A percentile compares a stretch with the other conserved stretches of the same genome.
phyloP scores from a whole-genome alignment of 2,329 filamentous ascomycete genomes.

The Cladosporium oxysporum region DNA sequence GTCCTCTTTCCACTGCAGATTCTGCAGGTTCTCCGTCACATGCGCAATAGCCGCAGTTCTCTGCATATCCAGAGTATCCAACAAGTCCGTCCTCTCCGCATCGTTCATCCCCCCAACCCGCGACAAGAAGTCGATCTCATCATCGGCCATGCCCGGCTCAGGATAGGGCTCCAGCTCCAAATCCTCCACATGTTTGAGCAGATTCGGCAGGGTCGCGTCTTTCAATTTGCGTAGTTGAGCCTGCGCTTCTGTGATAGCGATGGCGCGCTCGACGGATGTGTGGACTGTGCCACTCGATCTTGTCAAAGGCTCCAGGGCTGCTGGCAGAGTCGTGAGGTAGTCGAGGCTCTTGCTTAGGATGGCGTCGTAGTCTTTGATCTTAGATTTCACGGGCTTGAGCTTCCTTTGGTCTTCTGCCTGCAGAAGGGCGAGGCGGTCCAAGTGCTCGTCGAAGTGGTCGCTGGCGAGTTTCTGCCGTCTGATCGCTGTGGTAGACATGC shows the following conservation, averaged over 20 bases:
- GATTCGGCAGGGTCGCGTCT: neutral
- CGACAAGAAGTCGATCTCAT: neutral
- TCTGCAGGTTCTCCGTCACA: neutral
- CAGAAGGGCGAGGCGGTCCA: neutral
- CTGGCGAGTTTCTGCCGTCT: neutral
- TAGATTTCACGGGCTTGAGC: neutral
- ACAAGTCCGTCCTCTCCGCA: neutral
- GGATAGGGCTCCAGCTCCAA: neutral
- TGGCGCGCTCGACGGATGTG: neutral
- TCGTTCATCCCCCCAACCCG: neutral
- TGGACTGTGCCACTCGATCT: neutral
- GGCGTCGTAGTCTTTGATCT: neutral
- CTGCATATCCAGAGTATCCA: neutral
- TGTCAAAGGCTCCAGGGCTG: neutral
- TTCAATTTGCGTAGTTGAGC: neutral
- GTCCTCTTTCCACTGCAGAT: neutral
- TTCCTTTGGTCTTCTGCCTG: conserved; percentile 1
- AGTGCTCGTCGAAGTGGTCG: neutral
- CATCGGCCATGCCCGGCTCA: neutral
- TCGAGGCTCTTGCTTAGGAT: neutral
- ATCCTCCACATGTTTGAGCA: conserved; percentile 2
- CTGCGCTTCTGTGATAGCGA: neutral
- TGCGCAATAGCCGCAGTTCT: neutral
- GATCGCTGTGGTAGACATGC: neutral
- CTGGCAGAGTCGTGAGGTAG: neutral